phyloP scores from a whole-genome alignment of 208 protist genomes.

The Leptomonas pyrrhocoris region DNA sequence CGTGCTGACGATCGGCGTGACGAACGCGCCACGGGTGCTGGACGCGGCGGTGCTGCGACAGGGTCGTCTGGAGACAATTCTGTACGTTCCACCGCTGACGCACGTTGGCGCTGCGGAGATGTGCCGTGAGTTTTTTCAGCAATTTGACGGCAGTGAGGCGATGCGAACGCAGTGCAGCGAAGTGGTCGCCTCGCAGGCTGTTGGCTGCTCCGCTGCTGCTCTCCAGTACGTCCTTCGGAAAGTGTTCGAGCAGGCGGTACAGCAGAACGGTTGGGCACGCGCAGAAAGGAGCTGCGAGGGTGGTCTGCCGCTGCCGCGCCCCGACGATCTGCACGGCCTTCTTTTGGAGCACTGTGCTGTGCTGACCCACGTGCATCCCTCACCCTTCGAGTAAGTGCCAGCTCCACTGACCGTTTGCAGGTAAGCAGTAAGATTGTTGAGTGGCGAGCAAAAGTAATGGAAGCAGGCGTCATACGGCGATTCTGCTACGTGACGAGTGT shows the following conservation, averaged over 20 bases:
- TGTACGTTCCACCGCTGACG: slow-evolving; percentile 69
- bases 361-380: background rate
- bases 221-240: slow-evolving; percentile 64
- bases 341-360: slow-evolving; percentile 23
- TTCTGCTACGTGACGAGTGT: too few relatives aligned
- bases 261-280: slow-evolving; percentile 6
- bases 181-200: slow-evolving; percentile 41
- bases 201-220: slow-evolving; percentile 52
- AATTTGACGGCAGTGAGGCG: slow-evolving; percentile 37
- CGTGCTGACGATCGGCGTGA: slow-evolving; percentile 92
- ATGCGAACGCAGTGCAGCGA: slow-evolving; percentile 6
- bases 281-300: background rate
- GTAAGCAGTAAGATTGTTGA: too few relatives aligned
- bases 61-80: slow-evolving; percentile 88
- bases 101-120: slow-evolving; percentile 49
- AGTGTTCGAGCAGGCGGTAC: slow-evolving; percentile 51
- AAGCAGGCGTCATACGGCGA: too few relatives aligned
- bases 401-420: background rate
- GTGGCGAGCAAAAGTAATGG: too few relatives aligned
- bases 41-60: slow-evolving; percentile 97
- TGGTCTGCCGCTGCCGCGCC: slow-evolving; percentile 4
- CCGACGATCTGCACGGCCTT: slow-evolving; percentile 5
- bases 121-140: slow-evolving; percentile 56
- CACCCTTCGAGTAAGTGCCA: slow-evolving; percentile 13
- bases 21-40: slow-evolving; percentile 75